phyloP scores from a whole-genome alignment of 495 filamentous ascomycete species.

The Podospora conica region DNA sequence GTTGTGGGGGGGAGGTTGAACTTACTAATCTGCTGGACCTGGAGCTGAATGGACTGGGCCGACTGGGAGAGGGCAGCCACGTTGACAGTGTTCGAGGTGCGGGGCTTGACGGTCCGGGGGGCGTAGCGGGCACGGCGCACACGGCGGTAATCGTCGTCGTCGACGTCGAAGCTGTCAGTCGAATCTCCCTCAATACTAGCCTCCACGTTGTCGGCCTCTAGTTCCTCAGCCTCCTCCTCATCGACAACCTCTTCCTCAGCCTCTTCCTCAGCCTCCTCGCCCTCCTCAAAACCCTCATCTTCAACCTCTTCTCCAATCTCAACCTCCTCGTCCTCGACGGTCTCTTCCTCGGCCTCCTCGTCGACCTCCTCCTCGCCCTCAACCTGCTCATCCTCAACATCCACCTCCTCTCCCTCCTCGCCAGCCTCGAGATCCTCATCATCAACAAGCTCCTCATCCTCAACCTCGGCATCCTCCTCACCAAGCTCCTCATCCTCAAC shows the following conservation, averaged over 20 bases:
- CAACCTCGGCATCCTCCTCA: not conserved
- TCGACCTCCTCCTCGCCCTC: not conserved
- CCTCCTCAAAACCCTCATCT: not conserved
- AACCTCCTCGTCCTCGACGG: not conserved
- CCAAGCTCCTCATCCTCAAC: not conserved
- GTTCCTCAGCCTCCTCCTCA: slow-evolving; percentile 4
- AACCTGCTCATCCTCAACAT: not conserved
- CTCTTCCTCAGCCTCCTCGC: not conserved
- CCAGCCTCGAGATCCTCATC: not conserved
- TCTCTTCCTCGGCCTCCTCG: not conserved
- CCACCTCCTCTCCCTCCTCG: not conserved
- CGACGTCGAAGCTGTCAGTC: too few species aligned
- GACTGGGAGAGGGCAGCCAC: slow-evolving; percentile 1
- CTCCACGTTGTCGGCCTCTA: too few species aligned
- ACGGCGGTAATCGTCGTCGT: not conserved
- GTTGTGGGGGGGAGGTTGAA: not conserved
- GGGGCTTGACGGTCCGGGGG: slow-evolving; percentile 1
- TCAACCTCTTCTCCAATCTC: not conserved
- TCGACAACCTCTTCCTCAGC: too few species aligned
- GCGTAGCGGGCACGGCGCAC: not conserved
- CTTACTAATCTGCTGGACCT: slow-evolving; percentile 17
- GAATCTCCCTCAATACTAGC: too few species aligned
- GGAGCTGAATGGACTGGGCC: slow-evolving; percentile 5
- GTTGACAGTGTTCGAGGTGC: not conserved
- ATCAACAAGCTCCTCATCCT: not conserved